Percentiles rank a stretch among this genome's conserved stretches.
These are phyloP conservation scores for Nymphaea colorata DNA, from an alignment of 164 flowering plant species.

Conservation along the genomic window DNA sequence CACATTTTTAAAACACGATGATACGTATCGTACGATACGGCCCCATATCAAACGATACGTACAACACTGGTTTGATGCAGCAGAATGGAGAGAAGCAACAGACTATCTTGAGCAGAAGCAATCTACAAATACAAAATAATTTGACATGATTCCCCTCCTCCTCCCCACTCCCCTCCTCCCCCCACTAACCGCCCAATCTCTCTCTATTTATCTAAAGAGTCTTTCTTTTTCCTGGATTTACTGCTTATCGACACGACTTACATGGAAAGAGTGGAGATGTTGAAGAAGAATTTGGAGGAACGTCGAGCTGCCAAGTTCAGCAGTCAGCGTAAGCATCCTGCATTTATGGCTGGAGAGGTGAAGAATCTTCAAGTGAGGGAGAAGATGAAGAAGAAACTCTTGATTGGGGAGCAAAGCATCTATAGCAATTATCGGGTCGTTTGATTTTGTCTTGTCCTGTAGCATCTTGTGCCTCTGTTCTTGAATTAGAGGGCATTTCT, in stretches of 20 bases:
- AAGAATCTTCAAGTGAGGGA: constrained; percentile 58
- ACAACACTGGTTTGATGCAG: constrained; percentile 73
- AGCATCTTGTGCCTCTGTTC: not conserved
- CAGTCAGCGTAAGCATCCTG: constrained; percentile 11
- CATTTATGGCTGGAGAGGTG: constrained; percentile 18
- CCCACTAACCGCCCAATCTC: too few species aligned
- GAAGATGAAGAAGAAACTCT: constrained; percentile 43
- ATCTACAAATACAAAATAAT: not conserved
- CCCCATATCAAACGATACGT: too few species aligned
- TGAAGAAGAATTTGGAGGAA: constrained; percentile 60
- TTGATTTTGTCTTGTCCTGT: not conserved
- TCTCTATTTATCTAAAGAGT: too few species aligned
- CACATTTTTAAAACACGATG: too few species aligned
- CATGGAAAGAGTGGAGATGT: constrained; percentile 55
- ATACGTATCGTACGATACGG: too few species aligned
- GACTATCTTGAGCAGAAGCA: constrained; percentile 70
- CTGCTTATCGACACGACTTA: constrained; percentile 31
- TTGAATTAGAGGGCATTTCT: too few species aligned
- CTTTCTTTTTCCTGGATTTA: not conserved
- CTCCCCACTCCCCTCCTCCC: too few species aligned
- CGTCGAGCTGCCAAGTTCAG: constrained; percentile 37
- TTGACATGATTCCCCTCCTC: too few species aligned
- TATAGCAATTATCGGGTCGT: constrained; percentile 14
- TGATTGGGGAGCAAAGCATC: constrained; percentile 92
- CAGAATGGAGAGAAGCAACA: constrained; percentile 69